Evolutionary conservation across 441 rosid species (phyloP).

Genomic region (Melastoma candidum): DNA sequence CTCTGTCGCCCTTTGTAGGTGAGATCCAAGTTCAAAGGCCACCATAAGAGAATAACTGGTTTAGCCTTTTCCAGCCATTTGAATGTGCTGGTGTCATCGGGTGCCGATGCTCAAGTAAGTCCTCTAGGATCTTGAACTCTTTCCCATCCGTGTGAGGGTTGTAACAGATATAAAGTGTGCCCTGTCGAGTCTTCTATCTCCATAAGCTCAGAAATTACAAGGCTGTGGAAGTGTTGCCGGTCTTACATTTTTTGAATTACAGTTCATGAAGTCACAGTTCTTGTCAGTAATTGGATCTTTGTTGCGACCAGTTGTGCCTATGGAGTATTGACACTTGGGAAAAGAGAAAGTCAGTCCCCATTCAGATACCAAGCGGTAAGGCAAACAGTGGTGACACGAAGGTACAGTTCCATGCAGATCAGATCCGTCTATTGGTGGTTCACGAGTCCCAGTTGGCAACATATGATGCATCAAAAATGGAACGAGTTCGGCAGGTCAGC

Average conservation of each 20-base stretch:
- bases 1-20: conserved; percentile 36
- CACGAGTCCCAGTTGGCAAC: conserved; percentile 84
- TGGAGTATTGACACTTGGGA: conserved; percentile 98
- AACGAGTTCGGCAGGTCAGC: conserved; percentile 59
- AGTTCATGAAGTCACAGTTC: not conserved
- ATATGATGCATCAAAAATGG: conserved; percentile 88
- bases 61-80: conserved; percentile 79
- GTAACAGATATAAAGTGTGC: no score
- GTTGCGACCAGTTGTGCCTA: conserved; percentile 48
- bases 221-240: no score
- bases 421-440: conserved; percentile 65
- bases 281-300: not conserved
- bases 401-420: conserved; percentile 83
- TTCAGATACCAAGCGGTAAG: conserved; percentile 72
- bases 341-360: conserved; percentile 57
- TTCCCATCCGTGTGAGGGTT: not conserved
- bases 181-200: not conserved
- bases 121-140: not conserved
- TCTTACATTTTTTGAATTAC: no score
- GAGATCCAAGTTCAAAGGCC: conserved; percentile 82
- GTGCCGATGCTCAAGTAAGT: conserved; percentile 92
- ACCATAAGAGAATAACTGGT: conserved; percentile 80
- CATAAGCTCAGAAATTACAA: not conserved
- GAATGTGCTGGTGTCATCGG: conserved; percentile 83
- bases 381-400: conserved; percentile 58